phyloP scores from a whole-genome alignment of 2,329 filamentous ascomycete species.

The Thelonectria rubi region DNA sequence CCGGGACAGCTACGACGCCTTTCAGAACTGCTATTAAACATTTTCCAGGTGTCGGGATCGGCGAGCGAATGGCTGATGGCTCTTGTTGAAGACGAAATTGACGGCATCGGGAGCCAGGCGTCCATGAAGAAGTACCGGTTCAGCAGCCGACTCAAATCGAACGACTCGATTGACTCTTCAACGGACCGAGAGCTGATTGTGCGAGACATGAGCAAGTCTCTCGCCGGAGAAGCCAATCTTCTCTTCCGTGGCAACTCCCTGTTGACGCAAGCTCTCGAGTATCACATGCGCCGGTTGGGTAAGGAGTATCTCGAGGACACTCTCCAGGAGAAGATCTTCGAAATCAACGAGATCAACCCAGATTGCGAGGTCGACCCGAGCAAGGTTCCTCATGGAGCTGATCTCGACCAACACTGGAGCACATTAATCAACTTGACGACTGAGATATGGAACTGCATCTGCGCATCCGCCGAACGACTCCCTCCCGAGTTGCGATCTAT shows the following conservation, averaged over 20 bases:
- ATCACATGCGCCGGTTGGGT: slow-evolving; percentile 93
- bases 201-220: slow-evolving; percentile 79
- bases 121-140: slow-evolving; percentile 78
- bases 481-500: slow-evolving; percentile 85
- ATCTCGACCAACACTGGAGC: slow-evolving; percentile 85
- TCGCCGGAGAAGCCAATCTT: slow-evolving; percentile 89
- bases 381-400: slow-evolving; percentile 69
- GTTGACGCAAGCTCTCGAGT: slow-evolving; percentile 90
- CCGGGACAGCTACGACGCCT: slow-evolving; percentile 81
- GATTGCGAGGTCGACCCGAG: slow-evolving; percentile 97
- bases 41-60: slow-evolving; percentile 90
- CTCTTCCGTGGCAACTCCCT: slow-evolving; percentile 95
- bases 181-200: slow-evolving; percentile 77
- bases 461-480: slow-evolving; percentile 75
- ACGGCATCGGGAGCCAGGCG: slow-evolving; percentile 85
- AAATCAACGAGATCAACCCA: slow-evolving; percentile 90
- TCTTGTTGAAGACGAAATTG: slow-evolving; percentile 95
- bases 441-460: slow-evolving; percentile 86
- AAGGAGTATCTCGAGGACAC: slow-evolving; percentile 92
- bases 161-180: slow-evolving; percentile 69
- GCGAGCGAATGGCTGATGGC: slow-evolving; percentile 91
- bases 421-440: slow-evolving; percentile 79
- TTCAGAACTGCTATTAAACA: slow-evolving; percentile 88
- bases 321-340: slow-evolving; percentile 82
- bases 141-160: slow-evolving; percentile 74